Base-by-base conservation (phyloP, 768 basidiomycete species). In the Pleurotus djamor region DNA sequence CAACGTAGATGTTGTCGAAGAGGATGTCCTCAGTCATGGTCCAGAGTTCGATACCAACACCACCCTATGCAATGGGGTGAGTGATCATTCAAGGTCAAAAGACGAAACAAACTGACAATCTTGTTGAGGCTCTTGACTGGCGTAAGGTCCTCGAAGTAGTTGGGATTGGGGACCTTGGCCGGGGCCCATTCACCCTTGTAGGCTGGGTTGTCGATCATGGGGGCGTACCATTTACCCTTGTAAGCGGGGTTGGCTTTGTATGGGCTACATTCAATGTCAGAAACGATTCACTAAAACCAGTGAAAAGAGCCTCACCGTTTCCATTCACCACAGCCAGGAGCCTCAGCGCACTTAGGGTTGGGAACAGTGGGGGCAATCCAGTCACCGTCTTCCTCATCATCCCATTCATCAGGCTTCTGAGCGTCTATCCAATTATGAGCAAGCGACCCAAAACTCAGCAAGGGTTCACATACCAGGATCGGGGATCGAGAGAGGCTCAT, bases 361-460 rank as follows among this genome's bases (percentile, higher is more conserved):
- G 83, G 75, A 59, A 98, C 80, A 59, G 86, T 86, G 34, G 97
- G 96, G 5, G 96, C 83, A 64, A 98, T 85, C 95, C 95, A 99
- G 70, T 98, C 96, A 72, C 97, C 97, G 66, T 99, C 96, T 72
- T 98, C 97, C 70, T 98, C 97, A 66, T 98, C 96, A 68, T 97
- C 95, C 97, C 97, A 99, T 74, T 99, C 97, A 71, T 99, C 97
- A 5, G 97, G 97, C 80, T 97, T 98, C 74, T 88, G 85, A 43
- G 92, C 85, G 64, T 94, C 92, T 86, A 59, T 2, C 64, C 3
- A 35, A 8, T 13, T 4, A 5, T 34, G 14, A 13, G 60, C 47
- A 61, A 52, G 43, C n/a, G 13, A 57, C 12, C n/a, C 9, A 41
- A 33, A 16, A 28, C 1, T 21, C 21, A 21, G 14, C 33, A 9